Evolutionary conservation across 2,329 filamentous ascomycete genomes (phyloP).

Genomic region (Capronia epimyces): DNA sequence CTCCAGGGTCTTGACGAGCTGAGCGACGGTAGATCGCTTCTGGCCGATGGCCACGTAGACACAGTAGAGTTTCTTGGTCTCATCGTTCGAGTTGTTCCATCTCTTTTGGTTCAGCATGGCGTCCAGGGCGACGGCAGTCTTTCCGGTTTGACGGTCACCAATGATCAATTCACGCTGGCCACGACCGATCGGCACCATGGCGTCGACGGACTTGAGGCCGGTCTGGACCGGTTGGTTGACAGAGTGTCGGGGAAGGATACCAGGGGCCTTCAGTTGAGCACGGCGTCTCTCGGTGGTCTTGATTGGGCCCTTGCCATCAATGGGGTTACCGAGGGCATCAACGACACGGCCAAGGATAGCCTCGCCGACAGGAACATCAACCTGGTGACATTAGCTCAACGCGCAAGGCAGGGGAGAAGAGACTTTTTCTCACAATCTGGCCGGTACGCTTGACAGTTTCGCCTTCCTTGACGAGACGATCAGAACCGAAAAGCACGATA

Average conservation of each 20-base stretch:
- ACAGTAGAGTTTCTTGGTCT: constrained; percentile 99
- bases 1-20: constrained; percentile 99
- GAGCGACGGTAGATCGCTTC: constrained; percentile 98
- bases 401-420: constrained; percentile 10
- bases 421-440: constrained; percentile 71
- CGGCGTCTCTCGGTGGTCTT: constrained; percentile 87
- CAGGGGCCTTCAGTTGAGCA: constrained; percentile 98
- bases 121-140: constrained; percentile 97
- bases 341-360: constrained; percentile 97
- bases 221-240: constrained; percentile 99
- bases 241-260: constrained; percentile 93
- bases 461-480: constrained; percentile 99
- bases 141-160: constrained; percentile 99
- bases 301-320: constrained; percentile 97
- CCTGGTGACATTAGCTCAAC: constrained; percentile 49
- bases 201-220: constrained; percentile 97
- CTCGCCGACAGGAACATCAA: constrained; percentile 89
- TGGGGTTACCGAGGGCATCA: constrained; percentile 97
- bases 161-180: constrained; percentile 99
- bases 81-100: constrained; percentile 83
- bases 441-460: constrained; percentile 99
- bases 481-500: constrained; percentile 99
- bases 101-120: constrained; percentile 99
- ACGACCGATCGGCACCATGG: constrained; percentile 99
- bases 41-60: constrained; percentile 98